Evolutionary conservation across 2,329 filamentous ascomycete species (phyloP).

Genomic region (Colletotrichum graminicola): DNA sequence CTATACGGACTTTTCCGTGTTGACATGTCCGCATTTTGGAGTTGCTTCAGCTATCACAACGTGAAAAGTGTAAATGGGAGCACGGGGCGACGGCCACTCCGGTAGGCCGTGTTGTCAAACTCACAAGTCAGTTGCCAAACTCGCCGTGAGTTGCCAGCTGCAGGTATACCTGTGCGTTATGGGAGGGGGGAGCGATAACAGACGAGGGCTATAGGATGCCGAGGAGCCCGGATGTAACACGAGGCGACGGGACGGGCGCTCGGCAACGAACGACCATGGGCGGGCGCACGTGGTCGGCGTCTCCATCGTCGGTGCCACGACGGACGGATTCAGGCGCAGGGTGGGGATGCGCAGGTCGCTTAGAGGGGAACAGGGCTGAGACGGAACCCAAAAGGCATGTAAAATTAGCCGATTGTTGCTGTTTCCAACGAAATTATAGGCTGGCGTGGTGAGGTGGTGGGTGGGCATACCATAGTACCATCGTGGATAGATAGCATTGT

Average conservation of each 20-base stretch:
- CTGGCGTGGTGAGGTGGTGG: slow-evolving; percentile 5
- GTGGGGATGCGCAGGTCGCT: slow-evolving; percentile 9
- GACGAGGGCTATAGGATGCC: neutral
- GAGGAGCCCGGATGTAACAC: neutral
- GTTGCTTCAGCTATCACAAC: neutral
- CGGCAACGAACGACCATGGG: neutral
- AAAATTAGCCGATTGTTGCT: slow-evolving; percentile 37
- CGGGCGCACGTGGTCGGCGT: neutral
- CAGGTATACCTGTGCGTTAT: neutral
- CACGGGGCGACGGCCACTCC: neutral
- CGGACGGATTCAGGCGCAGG: slow-evolving; percentile 1
- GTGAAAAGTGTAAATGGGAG: neutral
- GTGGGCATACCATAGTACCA: neutral
- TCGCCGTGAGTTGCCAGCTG: neutral
- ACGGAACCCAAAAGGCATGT: slow-evolving; percentile 15
- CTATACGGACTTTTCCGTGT: neutral
- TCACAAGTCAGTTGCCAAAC: neutral
- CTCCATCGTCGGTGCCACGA: neutral
- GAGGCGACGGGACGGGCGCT: neutral
- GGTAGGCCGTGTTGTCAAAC: neutral
- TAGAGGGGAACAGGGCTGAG: slow-evolving; percentile 16
- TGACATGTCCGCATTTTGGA: neutral
- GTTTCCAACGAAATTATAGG: slow-evolving; percentile 25
- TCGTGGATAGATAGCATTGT: neutral
- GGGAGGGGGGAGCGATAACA: neutral